Base-by-base conservation (phyloP, 2,329 filamentous ascomycete species). In the Monosporascus sp. region DNA sequence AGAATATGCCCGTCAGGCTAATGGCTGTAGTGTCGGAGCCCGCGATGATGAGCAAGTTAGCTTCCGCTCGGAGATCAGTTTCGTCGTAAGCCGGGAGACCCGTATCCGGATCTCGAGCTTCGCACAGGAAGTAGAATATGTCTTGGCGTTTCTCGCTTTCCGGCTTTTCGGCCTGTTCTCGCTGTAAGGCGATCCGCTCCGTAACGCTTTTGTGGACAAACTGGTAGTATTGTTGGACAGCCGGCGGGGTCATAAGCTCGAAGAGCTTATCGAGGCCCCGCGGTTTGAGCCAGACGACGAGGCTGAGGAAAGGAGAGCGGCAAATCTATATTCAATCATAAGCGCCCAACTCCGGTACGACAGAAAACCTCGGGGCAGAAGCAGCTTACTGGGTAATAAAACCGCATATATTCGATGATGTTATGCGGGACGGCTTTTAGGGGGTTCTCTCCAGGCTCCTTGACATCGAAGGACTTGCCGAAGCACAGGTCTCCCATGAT, bases 401-500 rank as follows among this genome's bases (percentile, higher is more conserved):
- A 61, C 17, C 38, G 45, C 38, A 63, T 22, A 37, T 58, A 62
- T 3, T 52, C 27, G 2, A 37, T 16, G 37, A 60, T 62, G 27
- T 26, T 52, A 7, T 61, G 53, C 2, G 59, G 60, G 4, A 59
- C 35, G 5, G 4, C 11, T 24, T 58, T 62, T 4, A 65, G 35
- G 0, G 50, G 52, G 31, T 61, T 65, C 0, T 58, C 48, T 7
- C 53, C 60, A 3, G 63, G 62, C 40, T 65, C 61, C 40, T 65
- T 63, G 26, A 60, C 54, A 43, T 64, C 50, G 49, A 66, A 64
- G 1, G 61, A 64, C 22, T 46, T 53, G 2, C 63, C 63, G 47
- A 66, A 66, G 38, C 52, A 44, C 1, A 66, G 55, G n/a, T 62
- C 61, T 3, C 54, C 58, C 56, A 63, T 58, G 19, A 63, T 56